A percentile compares a stretch with the other conserved stretches of the same genome.
Conservation (phyloP, 2,329 filamentous ascomycete genomes). For the Stachybotrys chartarum region DNA sequence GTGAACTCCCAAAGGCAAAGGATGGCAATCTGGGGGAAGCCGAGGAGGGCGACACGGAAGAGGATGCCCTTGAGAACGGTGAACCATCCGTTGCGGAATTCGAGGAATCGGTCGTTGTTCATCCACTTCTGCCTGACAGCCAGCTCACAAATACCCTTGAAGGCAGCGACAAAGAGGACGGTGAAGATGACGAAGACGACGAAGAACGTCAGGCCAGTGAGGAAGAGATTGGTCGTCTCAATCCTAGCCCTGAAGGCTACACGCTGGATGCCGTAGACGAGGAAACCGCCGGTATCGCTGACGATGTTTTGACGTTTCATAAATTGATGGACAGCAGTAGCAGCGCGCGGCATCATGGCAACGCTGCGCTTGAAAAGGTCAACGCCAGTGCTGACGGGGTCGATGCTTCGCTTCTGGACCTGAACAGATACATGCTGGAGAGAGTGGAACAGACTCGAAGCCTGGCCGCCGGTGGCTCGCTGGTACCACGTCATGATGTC, state of each 20-base stretch:
- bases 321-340: slow-evolving; percentile 23
- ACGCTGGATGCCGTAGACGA: slow-evolving; percentile 78
- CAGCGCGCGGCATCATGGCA: slow-evolving; percentile 39
- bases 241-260: slow-evolving; percentile 82
- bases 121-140: slow-evolving; percentile 70
- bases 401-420: slow-evolving; percentile 57
- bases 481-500: slow-evolving; percentile 92
- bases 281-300: slow-evolving; percentile 45
- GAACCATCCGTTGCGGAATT: slow-evolving; percentile 92
- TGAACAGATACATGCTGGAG: slow-evolving; percentile 73
- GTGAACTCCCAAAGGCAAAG: slow-evolving; percentile 94
- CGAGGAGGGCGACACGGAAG: slow-evolving; percentile 83
- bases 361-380: slow-evolving; percentile 48
- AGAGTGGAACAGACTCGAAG: slow-evolving; percentile 69
- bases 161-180: slow-evolving; percentile 62
- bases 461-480: slow-evolving; percentile 80
- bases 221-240: slow-evolving; percentile 85
- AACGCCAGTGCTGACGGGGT: slow-evolving; percentile 26
- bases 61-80: slow-evolving; percentile 90
- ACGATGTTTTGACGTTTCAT: slow-evolving; percentile 48
- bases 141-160: slow-evolving; percentile 76
- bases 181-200: slow-evolving; percentile 74
- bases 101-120: slow-evolving; percentile 77
- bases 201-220: slow-evolving; percentile 87
- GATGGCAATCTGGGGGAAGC: slow-evolving; percentile 84